Evolutionary conservation across 2,329 filamentous ascomycete species (phyloP).

Genomic region (Bipolaris sorokiniana): DNA sequence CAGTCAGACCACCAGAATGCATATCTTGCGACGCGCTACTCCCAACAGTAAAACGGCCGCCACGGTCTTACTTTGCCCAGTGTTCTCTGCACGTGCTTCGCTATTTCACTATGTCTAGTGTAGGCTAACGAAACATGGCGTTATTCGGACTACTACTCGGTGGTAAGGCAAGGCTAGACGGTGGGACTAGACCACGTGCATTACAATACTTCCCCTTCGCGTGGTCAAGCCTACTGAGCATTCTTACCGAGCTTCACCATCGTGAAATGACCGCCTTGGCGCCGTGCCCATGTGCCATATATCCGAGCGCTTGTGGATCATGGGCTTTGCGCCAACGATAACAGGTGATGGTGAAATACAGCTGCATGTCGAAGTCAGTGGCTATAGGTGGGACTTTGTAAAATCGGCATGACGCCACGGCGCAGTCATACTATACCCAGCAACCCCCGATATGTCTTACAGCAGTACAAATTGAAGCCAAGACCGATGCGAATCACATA

Average conservation of each 20-base stretch:
- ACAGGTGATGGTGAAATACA: not conserved
- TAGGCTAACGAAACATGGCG: too few relatives aligned
- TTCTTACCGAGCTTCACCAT: not conserved
- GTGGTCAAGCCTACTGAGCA: not conserved
- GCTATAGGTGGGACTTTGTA: constrained; percentile 1
- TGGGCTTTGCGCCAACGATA: not conserved
- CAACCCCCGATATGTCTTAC: not conserved
- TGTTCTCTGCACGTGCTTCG: too few relatives aligned
- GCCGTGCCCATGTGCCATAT: not conserved
- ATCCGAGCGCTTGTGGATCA: not conserved
- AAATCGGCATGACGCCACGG: not conserved
- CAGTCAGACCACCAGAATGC: too few relatives aligned
- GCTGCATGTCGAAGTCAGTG: not conserved
- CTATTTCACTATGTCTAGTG: too few relatives aligned
- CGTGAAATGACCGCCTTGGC: not conserved
- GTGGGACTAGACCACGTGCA: too few relatives aligned
- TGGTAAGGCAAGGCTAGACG: too few relatives aligned
- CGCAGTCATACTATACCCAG: not conserved
- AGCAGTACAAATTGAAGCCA: not conserved
- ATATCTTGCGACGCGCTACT: too few relatives aligned
- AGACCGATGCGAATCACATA: not conserved
- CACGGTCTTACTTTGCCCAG: too few relatives aligned
- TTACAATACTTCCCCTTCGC: not conserved
- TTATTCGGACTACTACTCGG: too few relatives aligned
- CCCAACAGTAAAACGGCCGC: too few relatives aligned